phyloP scores from a whole-genome alignment of 371 early-diverging fungal genomes.

The Chytridium lagenaria region DNA sequence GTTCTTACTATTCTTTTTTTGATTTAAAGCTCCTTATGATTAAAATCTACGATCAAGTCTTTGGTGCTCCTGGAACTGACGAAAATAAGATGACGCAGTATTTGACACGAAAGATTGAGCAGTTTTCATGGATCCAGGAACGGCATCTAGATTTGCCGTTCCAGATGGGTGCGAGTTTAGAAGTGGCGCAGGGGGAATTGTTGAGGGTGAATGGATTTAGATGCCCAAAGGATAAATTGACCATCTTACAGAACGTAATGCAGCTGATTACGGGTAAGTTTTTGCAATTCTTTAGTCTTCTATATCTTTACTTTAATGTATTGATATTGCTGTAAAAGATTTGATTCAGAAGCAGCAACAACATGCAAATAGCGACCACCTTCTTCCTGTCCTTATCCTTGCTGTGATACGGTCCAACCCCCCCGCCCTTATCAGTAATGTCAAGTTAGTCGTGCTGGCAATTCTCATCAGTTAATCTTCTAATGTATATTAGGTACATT shows the following conservation, averaged over 20 bases:
- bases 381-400: slow-evolving; percentile 55
- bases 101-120: slow-evolving; percentile 45
- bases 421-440: slow-evolving; percentile 55
- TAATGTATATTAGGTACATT: slow-evolving; percentile 39
- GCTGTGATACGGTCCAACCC: slow-evolving; percentile 52
- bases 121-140: slow-evolving; percentile 55
- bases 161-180: slow-evolving; percentile 41
- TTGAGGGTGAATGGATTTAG: slow-evolving; percentile 50
- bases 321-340: too few relatives aligned
- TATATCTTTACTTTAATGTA: too few relatives aligned
- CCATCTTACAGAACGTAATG: slow-evolving; percentile 52
- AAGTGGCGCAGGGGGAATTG: slow-evolving; percentile 53
- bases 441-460: slow-evolving; percentile 44
- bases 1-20: not conserved
- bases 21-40: slow-evolving; percentile 54
- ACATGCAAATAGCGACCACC: slow-evolving; percentile 49
- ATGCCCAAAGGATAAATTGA: slow-evolving; percentile 57
- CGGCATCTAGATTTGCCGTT: slow-evolving; percentile 56
- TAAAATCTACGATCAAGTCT: slow-evolving; percentile 52
- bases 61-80: slow-evolving; percentile 50
- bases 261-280: slow-evolving; percentile 52
- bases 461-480: not conserved
- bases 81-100: slow-evolving; percentile 44
- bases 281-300: too few relatives aligned
- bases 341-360: slow-evolving; percentile 46